A percentile compares a stretch with the other conserved stretches of the same genome.
Conservation (phyloP, 768 basidiomycete genomes). For the Amanita pseudoporphyria region DNA sequence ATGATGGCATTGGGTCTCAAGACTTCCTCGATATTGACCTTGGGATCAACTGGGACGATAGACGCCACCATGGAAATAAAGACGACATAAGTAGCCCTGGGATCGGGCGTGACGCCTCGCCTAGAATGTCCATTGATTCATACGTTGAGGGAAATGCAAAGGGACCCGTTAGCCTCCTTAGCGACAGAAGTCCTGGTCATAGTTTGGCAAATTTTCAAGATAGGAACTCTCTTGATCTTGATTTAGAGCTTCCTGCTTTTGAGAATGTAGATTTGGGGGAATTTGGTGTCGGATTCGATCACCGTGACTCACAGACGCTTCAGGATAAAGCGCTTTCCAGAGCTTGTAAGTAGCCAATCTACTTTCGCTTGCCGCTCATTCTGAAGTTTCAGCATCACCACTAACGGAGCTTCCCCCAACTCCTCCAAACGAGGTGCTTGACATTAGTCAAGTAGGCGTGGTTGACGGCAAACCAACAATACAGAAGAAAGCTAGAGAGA, state of each 20-base stretch:
- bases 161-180: constrained; percentile 20
- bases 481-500: constrained; percentile 53
- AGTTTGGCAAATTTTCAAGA: constrained; percentile 58
- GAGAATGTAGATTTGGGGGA: constrained; percentile 58
- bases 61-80: constrained; percentile 26
- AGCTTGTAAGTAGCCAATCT: constrained; percentile 40
- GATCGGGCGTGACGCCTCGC: constrained; percentile 64
- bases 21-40: constrained; percentile 68
- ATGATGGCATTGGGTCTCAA: constrained; percentile 80
- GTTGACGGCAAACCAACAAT: constrained; percentile 21
- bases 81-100: constrained; percentile 63
- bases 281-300: constrained; percentile 58
- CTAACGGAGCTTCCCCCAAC: constrained; percentile 68
- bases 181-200: constrained; percentile 42
- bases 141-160: constrained; percentile 34
- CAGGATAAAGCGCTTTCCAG: constrained; percentile 49
- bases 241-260: constrained; percentile 39
- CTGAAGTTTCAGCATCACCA: constrained; percentile 49
- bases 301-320: constrained; percentile 25
- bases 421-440: constrained; percentile 51
- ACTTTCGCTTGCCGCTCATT: not conserved
- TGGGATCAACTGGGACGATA: constrained; percentile 70
- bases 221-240: constrained; percentile 34
- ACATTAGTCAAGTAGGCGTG: constrained; percentile 27
- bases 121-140: constrained; percentile 51